Conservation (phyloP, 2,329 filamentous ascomycete species). For the Talaromyces sp. region DNA sequence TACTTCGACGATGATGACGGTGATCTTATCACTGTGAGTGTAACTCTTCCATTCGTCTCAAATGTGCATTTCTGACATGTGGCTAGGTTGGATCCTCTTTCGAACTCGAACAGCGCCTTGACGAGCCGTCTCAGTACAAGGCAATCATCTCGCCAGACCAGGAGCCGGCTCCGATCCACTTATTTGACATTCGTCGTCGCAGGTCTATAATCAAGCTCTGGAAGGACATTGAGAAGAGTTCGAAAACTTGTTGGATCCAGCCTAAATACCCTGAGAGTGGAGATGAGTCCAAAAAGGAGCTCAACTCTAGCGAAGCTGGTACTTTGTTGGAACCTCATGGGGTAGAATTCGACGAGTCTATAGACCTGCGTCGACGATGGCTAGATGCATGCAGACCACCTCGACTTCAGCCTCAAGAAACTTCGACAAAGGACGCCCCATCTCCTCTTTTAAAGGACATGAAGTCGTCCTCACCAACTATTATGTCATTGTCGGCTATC, state of each 20-base stretch:
- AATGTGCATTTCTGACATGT: slow-evolving; percentile 2
- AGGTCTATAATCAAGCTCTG: slow-evolving; percentile 39
- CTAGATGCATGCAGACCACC: slow-evolving; percentile 22
- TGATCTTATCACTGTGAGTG: slow-evolving; percentile 44
- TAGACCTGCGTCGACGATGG: slow-evolving; percentile 9
- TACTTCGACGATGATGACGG: slow-evolving; percentile 48
- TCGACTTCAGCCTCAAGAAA: slow-evolving; percentile 11
- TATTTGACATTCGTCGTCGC: slow-evolving; percentile 45
- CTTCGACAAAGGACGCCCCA: not conserved
- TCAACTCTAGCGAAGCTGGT: not conserved
- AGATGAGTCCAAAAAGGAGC: not conserved
- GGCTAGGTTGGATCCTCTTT: slow-evolving; percentile 45
- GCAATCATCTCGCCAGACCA: slow-evolving; percentile 16
- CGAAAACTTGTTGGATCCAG: slow-evolving; percentile 1
- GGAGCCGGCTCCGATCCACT: slow-evolving; percentile 36
- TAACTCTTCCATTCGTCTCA: not conserved
- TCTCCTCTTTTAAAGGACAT: not conserved
- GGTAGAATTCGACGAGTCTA: not conserved
- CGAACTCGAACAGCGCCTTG: slow-evolving; percentile 46
- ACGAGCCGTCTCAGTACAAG: slow-evolving; percentile 35
- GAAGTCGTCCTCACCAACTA: not conserved
- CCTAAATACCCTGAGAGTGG: not conserved
- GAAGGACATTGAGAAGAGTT: slow-evolving; percentile 31
- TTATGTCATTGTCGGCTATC: slow-evolving; percentile 16
- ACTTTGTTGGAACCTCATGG: not conserved